phyloP scores from a whole-genome alignment of 139 green algal species.

The Chlamydomonas incerta region DNA sequence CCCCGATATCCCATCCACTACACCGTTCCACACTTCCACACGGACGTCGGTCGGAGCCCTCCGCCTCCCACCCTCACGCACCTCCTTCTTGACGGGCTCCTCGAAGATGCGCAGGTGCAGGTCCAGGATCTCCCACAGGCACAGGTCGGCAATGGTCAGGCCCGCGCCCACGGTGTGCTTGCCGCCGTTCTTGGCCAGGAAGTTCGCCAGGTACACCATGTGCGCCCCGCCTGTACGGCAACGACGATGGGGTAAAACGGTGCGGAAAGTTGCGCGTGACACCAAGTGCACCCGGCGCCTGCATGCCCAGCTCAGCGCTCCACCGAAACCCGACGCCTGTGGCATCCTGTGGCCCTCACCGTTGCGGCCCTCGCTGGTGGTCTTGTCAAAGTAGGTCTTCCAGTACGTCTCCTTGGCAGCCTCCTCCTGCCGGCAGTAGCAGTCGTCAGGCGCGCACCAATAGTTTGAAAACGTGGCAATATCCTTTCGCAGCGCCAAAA shows the following conservation, averaged over 20 bases:
- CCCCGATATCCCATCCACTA: no score
- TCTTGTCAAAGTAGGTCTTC: slow-evolving; percentile 49
- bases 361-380: slow-evolving; percentile 42
- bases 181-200: slow-evolving; percentile 34
- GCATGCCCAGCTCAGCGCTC: no score
- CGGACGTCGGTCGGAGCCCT: neutral
- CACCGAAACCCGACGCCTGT: no score
- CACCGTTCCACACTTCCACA: no score
- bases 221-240: slow-evolving; percentile 29
- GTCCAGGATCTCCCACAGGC: slow-evolving; percentile 64
- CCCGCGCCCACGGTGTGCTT: slow-evolving; percentile 38
- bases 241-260: no score
- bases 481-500: no score
- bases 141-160: slow-evolving; percentile 56
- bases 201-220: slow-evolving; percentile 48
- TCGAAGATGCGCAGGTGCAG: slow-evolving; percentile 63
- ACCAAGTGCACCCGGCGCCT: no score
- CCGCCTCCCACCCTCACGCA: neutral
- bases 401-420: slow-evolving; percentile 64
- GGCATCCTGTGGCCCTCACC: slow-evolving; percentile 19
- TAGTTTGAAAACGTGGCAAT: no score
- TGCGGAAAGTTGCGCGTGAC: no score
- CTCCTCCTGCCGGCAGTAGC: slow-evolving; percentile 52
- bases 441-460: no score
- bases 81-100: slow-evolving; percentile 49